Base-by-base conservation (phyloP, 495 filamentous ascomycete genomes). In the Penicillium angulare region DNA sequence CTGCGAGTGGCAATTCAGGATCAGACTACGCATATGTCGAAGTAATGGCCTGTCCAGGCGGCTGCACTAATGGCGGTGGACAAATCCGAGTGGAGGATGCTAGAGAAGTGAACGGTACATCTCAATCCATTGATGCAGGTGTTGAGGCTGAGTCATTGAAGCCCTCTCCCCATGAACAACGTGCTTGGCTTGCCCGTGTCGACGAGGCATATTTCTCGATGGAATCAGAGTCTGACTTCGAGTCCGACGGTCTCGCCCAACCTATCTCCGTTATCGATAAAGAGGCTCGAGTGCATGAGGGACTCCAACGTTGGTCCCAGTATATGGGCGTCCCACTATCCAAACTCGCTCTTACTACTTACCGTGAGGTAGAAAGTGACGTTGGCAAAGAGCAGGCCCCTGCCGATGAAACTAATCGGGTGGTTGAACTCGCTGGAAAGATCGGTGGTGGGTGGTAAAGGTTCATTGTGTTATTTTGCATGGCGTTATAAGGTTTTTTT, bases 11-110 rank as follows among this genome's bases (percentile, higher is more conserved):
- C 12, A 70, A 72, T 12, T 66, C 78, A 5, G 76, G 68, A 15
- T 63, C 69, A 17, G 88, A 93, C 10, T 92, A 89, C 61, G 82
- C 83, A 18, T 97, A 95, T 69, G 89, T 98, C 9, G 93, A 98
- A 63, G 95, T 98, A 27, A 98, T 98, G 93, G 93, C 93, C 22
- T 98, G 93, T 69, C 93, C 93, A 0, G 93, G 95, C 8, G 93
- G 93, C 1, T 98, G 93, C 67, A 98, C 93, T 41, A 98, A 97
- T 62, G 93, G 93, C 0, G 93, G 93, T 18, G 93, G 93, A 0
- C 93, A 98, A 74, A 86, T 98, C 50, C 92, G 95, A 50, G 83
- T 86, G 16, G 87, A 87, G 32, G 93, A 98, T 65, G 79, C 86
- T 17, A 52, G 65, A 27, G 67, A 71, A 45, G 52, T 36, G 27